These are phyloP conservation scores for Colletotrichum euphorbiae DNA, from an alignment of 2,329 filamentous ascomycete species.

Conservation along the genomic window DNA sequence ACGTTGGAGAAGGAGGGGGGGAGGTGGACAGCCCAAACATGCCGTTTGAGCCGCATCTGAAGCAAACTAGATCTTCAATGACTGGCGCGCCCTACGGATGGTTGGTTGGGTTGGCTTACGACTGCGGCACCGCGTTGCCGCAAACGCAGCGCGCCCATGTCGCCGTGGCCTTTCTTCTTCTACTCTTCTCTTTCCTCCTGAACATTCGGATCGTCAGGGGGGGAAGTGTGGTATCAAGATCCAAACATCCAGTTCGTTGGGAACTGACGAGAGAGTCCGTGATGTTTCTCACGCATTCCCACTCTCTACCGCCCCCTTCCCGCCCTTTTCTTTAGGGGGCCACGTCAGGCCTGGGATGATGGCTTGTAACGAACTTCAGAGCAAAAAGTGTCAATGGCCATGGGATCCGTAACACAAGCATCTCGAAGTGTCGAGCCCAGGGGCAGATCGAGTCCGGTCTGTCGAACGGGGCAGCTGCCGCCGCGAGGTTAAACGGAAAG, in stretches of 20 bases:
- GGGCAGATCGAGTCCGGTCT: neutral
- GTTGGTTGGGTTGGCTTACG: no score
- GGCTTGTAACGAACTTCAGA: slow-evolving; percentile 14
- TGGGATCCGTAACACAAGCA: slow-evolving; percentile 2
- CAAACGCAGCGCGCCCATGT: neutral
- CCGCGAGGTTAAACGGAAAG: slow-evolving; percentile 18
- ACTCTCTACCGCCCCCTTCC: slow-evolving; percentile 27
- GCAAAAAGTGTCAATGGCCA: neutral
- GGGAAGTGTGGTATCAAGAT: no score
- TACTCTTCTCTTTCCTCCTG: no score
- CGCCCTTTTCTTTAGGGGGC: neutral
- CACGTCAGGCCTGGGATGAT: slow-evolving; percentile 15
- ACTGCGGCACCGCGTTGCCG: slow-evolving; percentile 13
- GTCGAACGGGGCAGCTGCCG: slow-evolving; percentile 13
- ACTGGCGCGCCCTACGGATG: neutral
- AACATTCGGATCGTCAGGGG: neutral
- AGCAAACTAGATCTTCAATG: neutral
- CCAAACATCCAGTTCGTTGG: neutral
- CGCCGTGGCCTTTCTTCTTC: slow-evolving; percentile 13
- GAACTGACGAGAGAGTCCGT: slow-evolving; percentile 14
- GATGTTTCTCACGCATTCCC: slow-evolving; percentile 15
- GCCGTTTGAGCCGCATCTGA: slow-evolving; percentile 39
- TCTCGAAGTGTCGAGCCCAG: neutral
- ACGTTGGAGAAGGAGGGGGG: slow-evolving; percentile 24
- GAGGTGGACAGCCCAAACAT: slow-evolving; percentile 16